These are phyloP conservation scores for Glomus cerebriforme DNA, from an alignment of 192 early-diverging fungal genomes.

Conservation along the genomic window DNA sequence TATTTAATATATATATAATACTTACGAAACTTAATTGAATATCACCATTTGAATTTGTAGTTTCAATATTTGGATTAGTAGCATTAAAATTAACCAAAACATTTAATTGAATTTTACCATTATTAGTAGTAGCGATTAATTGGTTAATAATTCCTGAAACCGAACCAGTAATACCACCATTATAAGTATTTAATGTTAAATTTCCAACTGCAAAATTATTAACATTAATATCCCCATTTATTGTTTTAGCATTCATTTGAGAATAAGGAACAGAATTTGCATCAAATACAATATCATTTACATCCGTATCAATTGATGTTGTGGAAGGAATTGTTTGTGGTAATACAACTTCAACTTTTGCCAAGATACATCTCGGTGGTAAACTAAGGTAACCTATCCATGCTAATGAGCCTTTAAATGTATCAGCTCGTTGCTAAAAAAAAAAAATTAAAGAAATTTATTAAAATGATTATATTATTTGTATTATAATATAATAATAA, in stretches of 20 bases:
- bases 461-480: too few relatives aligned
- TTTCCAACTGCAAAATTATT: not conserved
- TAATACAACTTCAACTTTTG: not conserved
- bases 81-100: not conserved
- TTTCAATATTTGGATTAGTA: not conserved
- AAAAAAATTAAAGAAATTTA: too few relatives aligned
- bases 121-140: not conserved
- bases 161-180: not conserved
- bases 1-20: not conserved
- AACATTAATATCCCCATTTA: not conserved
- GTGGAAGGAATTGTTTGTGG: not conserved
- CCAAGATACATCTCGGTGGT: not conserved
- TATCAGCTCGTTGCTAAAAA: not conserved
- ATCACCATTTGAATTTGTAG: not conserved
- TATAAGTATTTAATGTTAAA: not conserved
- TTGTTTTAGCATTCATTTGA: not conserved
- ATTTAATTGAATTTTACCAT: not conserved
- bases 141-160: not conserved
- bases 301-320: not conserved
- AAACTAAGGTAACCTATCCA: not conserved
- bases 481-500: too few relatives aligned
- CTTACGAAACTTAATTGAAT: not conserved
- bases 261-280: not conserved
- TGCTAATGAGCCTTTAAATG: not conserved
- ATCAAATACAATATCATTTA: not conserved